Evolutionary conservation across 2,329 filamentous ascomycete genomes (phyloP).

Genomic region (Calonectria pseudoturangicola): DNA sequence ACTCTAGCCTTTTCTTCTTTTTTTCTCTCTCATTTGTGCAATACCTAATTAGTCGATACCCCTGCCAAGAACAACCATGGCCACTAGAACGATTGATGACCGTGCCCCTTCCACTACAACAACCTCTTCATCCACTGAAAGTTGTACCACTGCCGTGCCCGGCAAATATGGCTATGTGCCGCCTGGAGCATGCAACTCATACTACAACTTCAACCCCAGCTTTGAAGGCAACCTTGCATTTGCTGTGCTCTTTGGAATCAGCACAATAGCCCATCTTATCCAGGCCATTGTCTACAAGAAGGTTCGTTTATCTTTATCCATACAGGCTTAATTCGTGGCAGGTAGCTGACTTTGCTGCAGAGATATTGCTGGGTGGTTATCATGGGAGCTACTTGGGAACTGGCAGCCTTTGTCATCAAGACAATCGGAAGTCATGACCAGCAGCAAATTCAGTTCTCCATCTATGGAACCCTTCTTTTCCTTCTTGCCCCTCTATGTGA

Average conservation of each 20-base stretch:
- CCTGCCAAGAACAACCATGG: constrained; percentile 41
- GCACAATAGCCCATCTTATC: constrained; percentile 53
- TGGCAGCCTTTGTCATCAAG: constrained; percentile 61
- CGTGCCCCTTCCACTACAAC: constrained; percentile 54
- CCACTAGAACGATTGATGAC: constrained; percentile 41
- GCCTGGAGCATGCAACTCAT: constrained; percentile 56
- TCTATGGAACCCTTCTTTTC: constrained; percentile 60
- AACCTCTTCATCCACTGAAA: constrained; percentile 54
- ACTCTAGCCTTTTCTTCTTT: background rate
- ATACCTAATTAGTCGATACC: background rate
- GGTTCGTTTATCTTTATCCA: constrained; percentile 40
- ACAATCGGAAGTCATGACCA: constrained; percentile 61
- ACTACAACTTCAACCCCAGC: constrained; percentile 58
- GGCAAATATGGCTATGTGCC: constrained; percentile 58
- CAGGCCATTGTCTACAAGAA: constrained; percentile 58
- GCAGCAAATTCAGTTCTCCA: constrained; percentile 58
- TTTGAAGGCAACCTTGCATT: constrained; percentile 60
- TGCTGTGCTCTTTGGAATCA: constrained; percentile 57
- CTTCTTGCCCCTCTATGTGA: constrained; percentile 64
- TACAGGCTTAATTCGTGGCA: background rate
- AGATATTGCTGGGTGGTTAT: constrained; percentile 63
- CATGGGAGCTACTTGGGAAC: constrained; percentile 64
- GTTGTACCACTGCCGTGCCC: constrained; percentile 60
- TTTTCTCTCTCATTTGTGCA: background rate
- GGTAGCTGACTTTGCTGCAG: constrained; percentile 43